Base-by-base conservation (phyloP, 768 basidiomycete genomes). In the Mycena albidolilacea region DNA sequence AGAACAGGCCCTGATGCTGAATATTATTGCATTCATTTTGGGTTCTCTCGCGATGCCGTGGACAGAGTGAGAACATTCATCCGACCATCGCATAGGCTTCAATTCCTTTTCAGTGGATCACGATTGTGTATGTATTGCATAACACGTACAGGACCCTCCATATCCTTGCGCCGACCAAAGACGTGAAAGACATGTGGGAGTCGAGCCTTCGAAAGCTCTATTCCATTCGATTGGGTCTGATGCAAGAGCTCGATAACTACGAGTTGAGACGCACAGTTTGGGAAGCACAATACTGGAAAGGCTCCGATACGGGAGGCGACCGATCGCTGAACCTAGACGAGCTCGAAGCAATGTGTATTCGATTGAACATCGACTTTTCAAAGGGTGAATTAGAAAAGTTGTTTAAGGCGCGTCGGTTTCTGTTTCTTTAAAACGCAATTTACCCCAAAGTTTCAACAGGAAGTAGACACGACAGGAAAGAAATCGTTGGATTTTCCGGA, bases 201-300 rank as follows among this genome's bases (percentile, higher is more conserved):
- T 84, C 85, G 61, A 93, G 94, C 0, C 81, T 97, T 17, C 88
- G 89, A 38, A 87, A 89, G 57, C 84, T 97, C 39, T 87, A 92
- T 75, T 87, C 90, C 1, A 88, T 95, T 57, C 87, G 95, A 15
- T 87, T 90, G 77, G 90, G 91, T 70, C 88, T 96, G 52, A 94
- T 94, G 93, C 89, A 87, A 14, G 93, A 93, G 0, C 84, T 91
- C 4, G 94, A 92, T 19, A 90, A 92, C 75, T 81, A 87, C 52
- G 91, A 93, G 75, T 87, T 93, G 77, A 84, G 94, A 8, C 88
- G 95, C 79, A 87, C 89, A 0, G 83, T 96, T 14, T 97, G 95
- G 95, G 91, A 95, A 81, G 90, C 89, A 71, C 93, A 93, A 78
- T 93, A 93, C 78, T 96, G 95, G 95, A 95, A 91, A 79, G 88